phyloP scores from a whole-genome alignment of 2,329 filamentous ascomycete species.

The Cryphonectria nitschkei region DNA sequence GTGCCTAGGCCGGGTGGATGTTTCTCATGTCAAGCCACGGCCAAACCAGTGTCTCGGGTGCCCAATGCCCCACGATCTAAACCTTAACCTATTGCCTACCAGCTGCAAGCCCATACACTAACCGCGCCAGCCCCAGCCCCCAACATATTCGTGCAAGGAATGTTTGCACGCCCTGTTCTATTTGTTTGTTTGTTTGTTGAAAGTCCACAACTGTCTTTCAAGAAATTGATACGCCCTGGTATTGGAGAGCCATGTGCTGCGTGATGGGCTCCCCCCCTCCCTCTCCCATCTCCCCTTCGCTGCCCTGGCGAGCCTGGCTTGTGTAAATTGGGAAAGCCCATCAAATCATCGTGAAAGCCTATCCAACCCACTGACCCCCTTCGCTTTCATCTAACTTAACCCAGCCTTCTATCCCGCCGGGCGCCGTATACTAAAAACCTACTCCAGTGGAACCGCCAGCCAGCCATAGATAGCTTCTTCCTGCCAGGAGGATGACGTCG shows the following conservation, averaged over 20 bases:
- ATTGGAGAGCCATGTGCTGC: neutral
- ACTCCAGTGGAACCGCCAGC: neutral
- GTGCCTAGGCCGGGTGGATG: neutral
- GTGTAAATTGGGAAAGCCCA: neutral
- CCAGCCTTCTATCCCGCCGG: neutral
- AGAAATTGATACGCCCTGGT: neutral
- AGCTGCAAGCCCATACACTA: neutral
- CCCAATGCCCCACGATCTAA: neutral
- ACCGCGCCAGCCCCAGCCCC: neutral
- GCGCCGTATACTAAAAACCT: neutral
- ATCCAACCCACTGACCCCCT: neutral
- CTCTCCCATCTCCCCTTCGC: no score
- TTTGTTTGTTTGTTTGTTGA: neutral
- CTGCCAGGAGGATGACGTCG: neutral
- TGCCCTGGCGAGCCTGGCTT: neutral
- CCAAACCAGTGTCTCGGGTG: slow-evolving; percentile 1
- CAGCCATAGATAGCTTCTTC: neutral
- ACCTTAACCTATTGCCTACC: neutral
- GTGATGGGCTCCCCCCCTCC: neutral
- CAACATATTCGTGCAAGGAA: neutral
- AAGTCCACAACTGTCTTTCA: neutral
- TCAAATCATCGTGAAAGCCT: neutral
- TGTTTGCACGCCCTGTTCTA: neutral
- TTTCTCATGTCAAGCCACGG: neutral
- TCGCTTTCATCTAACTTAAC: neutral